A percentile compares a stretch with the other conserved stretches of the same genome.
Evolutionary conservation across 1,284 basidiomycete species (phyloP).

Genomic region (Ceratobasidium sp.): DNA sequence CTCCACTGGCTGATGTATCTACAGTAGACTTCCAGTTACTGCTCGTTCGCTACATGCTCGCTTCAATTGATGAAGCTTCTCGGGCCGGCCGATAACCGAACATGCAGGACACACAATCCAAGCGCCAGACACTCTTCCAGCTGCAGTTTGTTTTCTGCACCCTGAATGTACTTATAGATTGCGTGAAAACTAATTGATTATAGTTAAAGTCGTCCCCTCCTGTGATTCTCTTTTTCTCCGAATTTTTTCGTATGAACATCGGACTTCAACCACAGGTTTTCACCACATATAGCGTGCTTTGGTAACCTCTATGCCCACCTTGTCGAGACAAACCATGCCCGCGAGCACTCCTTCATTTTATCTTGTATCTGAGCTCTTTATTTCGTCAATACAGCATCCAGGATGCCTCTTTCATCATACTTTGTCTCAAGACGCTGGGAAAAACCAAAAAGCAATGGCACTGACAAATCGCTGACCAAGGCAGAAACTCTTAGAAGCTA

Average conservation of each 20-base stretch:
- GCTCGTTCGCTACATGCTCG: conserved; percentile 25
- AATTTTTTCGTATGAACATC: conserved; percentile 12
- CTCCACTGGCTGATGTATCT: conserved; percentile 16
- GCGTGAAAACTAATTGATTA: background rate
- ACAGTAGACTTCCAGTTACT: conserved; percentile 35
- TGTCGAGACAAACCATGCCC: conserved; percentile 13
- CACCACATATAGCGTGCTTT: conserved; percentile 11
- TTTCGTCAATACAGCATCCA: no score
- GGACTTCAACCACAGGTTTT: background rate
- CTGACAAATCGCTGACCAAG: no score
- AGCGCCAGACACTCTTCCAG: conserved; percentile 15
- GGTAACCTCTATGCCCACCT: conserved; percentile 14
- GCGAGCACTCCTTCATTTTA: background rate
- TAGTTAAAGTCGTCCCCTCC: background rate
- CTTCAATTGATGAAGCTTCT: conserved; percentile 28
- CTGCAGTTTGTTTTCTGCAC: conserved; percentile 2
- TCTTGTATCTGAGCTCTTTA: no score
- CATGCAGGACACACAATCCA: background rate
- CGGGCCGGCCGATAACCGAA: background rate
- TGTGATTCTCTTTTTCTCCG: background rate
- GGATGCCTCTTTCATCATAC: no score
- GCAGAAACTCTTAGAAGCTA: no score
- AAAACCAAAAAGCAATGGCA: no score
- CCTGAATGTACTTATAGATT: background rate
- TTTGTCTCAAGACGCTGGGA: no score